Percentiles rank a stretch among this genome's conserved stretches.
Evolutionary conservation across 129 eudicot species (phyloP).

Genomic region (Flaveria bidentis): DNA sequence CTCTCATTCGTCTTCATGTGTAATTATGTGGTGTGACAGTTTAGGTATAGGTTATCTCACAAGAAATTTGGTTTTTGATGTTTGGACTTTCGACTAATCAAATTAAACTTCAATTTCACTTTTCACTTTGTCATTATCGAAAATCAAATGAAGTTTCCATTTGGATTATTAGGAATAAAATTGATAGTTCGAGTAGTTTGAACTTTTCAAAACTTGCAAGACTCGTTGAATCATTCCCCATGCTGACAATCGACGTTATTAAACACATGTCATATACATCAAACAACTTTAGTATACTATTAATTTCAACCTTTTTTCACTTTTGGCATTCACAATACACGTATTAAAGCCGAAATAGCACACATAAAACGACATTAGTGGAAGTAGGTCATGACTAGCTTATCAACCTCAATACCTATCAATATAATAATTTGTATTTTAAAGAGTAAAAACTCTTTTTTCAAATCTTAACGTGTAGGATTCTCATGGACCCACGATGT

Average conservation of each 20-base stretch:
- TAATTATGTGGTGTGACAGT: too few relatives aligned
- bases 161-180: neutral
- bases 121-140: neutral
- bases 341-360: slow-evolving; percentile 14
- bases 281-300: neutral
- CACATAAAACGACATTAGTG: neutral
- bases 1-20: too few relatives aligned
- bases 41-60: too few relatives aligned
- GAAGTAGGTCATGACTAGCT: slow-evolving; percentile 5
- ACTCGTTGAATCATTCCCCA: neutral
- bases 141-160: neutral
- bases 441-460: neutral
- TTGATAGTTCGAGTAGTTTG: neutral
- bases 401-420: neutral
- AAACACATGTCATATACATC: neutral
- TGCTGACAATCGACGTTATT: neutral
- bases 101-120: too few relatives aligned
- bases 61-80: too few relatives aligned
- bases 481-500: slow-evolving; percentile 31
- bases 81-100: too few relatives aligned
- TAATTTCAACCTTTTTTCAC: neutral
- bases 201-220: neutral
- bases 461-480: slow-evolving; percentile 32
- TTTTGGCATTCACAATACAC: slow-evolving; percentile 19
- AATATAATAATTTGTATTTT: neutral